Conservation (phyloP, 2,329 filamentous ascomycete species). For the Plenodomus lindquistii region DNA sequence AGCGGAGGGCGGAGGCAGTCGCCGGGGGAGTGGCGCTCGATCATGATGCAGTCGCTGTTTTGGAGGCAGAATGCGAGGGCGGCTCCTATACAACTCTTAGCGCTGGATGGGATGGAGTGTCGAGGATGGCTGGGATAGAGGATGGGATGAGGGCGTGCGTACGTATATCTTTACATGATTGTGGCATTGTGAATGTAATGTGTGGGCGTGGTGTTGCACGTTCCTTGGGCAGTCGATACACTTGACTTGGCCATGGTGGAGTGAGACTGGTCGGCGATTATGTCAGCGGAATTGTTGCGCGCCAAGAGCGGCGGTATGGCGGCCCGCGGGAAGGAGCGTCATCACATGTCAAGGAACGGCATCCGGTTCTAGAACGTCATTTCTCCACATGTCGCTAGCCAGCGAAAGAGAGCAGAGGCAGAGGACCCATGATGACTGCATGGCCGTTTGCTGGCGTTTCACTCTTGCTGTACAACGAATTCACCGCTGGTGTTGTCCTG, state of each 20-base stretch:
- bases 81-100: conserved; percentile 62
- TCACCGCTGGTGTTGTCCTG: neutral
- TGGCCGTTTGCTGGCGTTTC: neutral
- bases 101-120: conserved; percentile 1
- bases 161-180: conserved; percentile 97
- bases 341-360: conserved; percentile 24
- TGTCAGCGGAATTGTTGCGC: conserved; percentile 9
- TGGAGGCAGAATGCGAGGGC: conserved; percentile 94
- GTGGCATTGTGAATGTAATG: conserved; percentile 67
- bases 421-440: conserved; percentile 5
- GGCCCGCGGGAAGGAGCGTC: conserved; percentile 1
- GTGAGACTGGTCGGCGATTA: neutral
- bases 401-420: too few relatives aligned
- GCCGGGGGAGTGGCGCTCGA: conserved; percentile 80
- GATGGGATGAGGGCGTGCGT: conserved; percentile 45
- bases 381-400: conserved; percentile 2
- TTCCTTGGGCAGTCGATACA: neutral
- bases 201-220: conserved; percentile 1
- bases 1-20: conserved; percentile 88
- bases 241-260: conserved; percentile 7
- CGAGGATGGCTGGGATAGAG: neutral
- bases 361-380: conserved; percentile 11
- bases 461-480: neutral
- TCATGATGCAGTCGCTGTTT: conserved; percentile 94
- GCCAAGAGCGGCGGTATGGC: too few relatives aligned